Conservation (phyloP, 2,329 filamentous ascomycete species). For the Apiospora saccharicola region DNA sequence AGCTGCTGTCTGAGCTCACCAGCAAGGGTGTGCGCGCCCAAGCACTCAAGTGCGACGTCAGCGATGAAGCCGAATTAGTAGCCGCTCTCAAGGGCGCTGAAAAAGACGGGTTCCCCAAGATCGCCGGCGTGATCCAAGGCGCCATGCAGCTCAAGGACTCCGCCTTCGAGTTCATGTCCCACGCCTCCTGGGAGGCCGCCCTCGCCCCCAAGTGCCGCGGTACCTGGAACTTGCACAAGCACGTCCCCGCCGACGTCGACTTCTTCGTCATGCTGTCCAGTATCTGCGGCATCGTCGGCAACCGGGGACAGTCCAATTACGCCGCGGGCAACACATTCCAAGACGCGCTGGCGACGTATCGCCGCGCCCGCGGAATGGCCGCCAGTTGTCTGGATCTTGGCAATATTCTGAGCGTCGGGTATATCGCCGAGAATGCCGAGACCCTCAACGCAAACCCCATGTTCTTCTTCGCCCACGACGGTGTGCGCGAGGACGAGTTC, state of each 20-base stretch:
- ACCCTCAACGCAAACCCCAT: conserved; percentile 34
- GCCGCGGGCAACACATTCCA: conserved; percentile 44
- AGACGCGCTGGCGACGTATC: conserved; percentile 40
- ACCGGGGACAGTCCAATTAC: conserved; percentile 45
- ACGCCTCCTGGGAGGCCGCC: conserved; percentile 39
- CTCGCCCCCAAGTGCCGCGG: conserved; percentile 51
- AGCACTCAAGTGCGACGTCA: conserved; percentile 12
- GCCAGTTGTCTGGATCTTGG: conserved; percentile 35
- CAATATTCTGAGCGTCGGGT: conserved; percentile 34
- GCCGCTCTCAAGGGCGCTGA: neutral
- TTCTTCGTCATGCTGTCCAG: conserved; percentile 47
- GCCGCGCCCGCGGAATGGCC: conserved; percentile 29
- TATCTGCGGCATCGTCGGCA: conserved; percentile 40
- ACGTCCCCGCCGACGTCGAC: conserved; percentile 38
- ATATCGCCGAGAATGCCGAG: conserved; percentile 32
- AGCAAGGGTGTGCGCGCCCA: conserved; percentile 10
- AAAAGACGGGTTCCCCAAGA: conserved; percentile 15
- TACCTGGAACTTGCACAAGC: conserved; percentile 47
- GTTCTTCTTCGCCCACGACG: conserved; percentile 24
- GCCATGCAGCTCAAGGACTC: conserved; percentile 26
- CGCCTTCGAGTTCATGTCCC: conserved; percentile 38
- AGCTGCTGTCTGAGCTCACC: conserved; percentile 5
- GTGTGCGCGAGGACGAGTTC: conserved; percentile 37
- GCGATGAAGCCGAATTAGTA: neutral
- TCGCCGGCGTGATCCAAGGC: conserved; percentile 20